Conservation (phyloP, 2,329 filamentous ascomycete genomes). For the Sclerotinia trifoliorum region DNA sequence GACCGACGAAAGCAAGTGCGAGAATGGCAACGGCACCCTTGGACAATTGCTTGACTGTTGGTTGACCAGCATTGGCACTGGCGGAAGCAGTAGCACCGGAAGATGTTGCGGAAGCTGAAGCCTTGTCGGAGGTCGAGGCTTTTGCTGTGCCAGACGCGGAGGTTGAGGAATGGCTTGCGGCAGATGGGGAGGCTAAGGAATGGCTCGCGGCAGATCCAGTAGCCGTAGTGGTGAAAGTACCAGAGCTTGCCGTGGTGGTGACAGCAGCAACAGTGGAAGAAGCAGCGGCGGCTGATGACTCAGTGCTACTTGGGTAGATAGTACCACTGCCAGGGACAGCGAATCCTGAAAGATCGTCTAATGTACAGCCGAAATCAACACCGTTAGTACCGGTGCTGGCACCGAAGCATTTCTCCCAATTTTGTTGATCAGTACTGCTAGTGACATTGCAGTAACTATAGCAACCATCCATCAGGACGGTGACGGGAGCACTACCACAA, state of each 20-base stretch:
- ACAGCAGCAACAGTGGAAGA: constrained; percentile 1
- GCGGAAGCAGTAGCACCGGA: constrained; percentile 9
- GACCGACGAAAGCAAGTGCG: constrained; percentile 19
- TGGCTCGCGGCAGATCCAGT: neutral
- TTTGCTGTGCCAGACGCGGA: neutral
- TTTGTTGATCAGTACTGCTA: constrained; percentile 15
- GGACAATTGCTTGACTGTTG: constrained; percentile 17
- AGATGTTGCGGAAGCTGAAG: constrained; percentile 5
- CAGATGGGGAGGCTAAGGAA: neutral
- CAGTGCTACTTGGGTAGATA: constrained; percentile 10
- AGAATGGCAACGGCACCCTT: constrained; percentile 20
- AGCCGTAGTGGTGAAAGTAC: neutral
- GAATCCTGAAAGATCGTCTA: neutral
- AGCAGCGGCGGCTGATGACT: neutral
- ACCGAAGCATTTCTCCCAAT: constrained; percentile 3
- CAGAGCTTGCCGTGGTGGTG: neutral
- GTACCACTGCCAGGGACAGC: constrained; percentile 5
- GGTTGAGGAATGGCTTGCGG: neutral
- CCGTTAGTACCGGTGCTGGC: neutral
- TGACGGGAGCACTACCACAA: constrained; percentile 14
- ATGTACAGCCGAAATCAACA: constrained; percentile 12
- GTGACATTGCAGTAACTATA: constrained; percentile 23
- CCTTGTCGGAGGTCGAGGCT: neutral
- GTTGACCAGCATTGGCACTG: constrained; percentile 8
- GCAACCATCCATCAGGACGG: constrained; percentile 8